Conservation (phyloP, 2,329 filamentous ascomycete genomes). For the Ilyonectria robusta region DNA sequence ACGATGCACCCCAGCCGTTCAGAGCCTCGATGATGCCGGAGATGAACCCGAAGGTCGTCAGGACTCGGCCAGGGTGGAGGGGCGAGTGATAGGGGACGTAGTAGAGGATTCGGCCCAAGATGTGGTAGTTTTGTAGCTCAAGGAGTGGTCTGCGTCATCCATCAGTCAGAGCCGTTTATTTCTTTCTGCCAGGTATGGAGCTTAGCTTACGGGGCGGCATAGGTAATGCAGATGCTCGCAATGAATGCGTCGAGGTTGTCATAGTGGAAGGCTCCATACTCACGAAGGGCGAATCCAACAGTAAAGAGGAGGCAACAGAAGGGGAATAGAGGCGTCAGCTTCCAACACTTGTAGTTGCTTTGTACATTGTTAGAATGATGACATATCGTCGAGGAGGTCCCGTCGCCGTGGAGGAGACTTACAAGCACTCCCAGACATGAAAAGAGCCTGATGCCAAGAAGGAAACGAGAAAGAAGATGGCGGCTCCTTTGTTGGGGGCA, state of each 20-base stretch:
- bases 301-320: constrained; percentile 69
- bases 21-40: constrained; percentile 64
- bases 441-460: constrained; percentile 55
- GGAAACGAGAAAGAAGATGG: constrained; percentile 61
- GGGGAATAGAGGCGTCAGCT: constrained; percentile 67
- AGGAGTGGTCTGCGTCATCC: constrained; percentile 63
- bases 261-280: constrained; percentile 51
- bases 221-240: constrained; percentile 53
- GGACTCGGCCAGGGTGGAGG: constrained; percentile 60
- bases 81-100: constrained; percentile 71
- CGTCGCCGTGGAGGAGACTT: constrained; percentile 43
- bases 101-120: constrained; percentile 71
- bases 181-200: neutral
- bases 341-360: constrained; percentile 71
- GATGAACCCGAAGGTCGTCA: constrained; percentile 62
- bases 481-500: constrained; percentile 62
- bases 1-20: constrained; percentile 62
- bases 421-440: constrained; percentile 64
- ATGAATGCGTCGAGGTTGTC: constrained; percentile 51
- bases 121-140: constrained; percentile 73
- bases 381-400: neutral
- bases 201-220: constrained; percentile 52
- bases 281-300: constrained; percentile 65
- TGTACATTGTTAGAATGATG: neutral
- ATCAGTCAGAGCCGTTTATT: neutral